phyloP scores from a whole-genome alignment of 2,329 filamentous ascomycete species.

The Fusarium tanahbumbuense region DNA sequence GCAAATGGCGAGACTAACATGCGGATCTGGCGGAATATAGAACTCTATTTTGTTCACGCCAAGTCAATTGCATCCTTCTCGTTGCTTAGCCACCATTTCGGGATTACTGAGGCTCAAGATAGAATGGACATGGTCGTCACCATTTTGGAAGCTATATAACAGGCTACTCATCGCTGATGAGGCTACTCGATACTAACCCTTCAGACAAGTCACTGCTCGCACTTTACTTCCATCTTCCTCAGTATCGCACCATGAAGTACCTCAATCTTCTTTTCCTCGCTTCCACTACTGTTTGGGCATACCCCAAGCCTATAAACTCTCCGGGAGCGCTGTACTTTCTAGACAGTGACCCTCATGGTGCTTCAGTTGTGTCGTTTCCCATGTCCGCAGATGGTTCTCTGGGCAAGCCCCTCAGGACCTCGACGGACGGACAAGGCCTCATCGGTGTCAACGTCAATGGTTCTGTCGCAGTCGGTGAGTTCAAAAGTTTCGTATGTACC shows the following conservation, averaged over 20 bases:
- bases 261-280: background rate
- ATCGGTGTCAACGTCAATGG: slow-evolving; percentile 1
- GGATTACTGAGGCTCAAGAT: background rate
- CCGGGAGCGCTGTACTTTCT: slow-evolving; percentile 5
- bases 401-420: background rate
- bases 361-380: slow-evolving; percentile 8
- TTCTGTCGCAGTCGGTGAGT: background rate
- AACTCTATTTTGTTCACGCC: background rate
- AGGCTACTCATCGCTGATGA: fast-evolving
- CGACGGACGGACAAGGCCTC: background rate
- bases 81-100: background rate
- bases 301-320: background rate
- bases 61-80: background rate
- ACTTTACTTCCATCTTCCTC: fast-evolving
- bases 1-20: background rate
- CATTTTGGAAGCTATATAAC: background rate
- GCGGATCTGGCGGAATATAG: background rate
- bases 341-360: slow-evolving; percentile 13
- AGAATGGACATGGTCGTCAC: no score
- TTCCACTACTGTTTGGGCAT: background rate
- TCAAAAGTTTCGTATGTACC: fast-evolving
- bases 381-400: background rate
- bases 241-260: background rate
- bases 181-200: no score
- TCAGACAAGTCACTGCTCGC: no score